These are phyloP conservation scores for Arachnopeziza araneosa DNA, from an alignment of 2,329 filamentous ascomycete species.

Conservation along the genomic window DNA sequence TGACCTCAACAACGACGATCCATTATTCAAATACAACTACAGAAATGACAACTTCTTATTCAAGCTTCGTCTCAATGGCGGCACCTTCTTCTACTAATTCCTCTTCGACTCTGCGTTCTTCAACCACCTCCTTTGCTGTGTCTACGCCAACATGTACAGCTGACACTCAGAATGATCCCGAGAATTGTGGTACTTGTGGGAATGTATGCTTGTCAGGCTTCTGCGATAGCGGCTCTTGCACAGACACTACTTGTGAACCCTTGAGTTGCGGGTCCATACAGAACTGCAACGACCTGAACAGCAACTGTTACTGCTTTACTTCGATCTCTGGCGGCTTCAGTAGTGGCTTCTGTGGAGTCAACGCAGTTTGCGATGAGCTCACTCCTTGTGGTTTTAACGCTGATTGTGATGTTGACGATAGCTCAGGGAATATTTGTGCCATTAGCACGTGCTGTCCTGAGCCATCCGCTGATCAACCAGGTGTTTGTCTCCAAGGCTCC, in stretches of 20 bases:
- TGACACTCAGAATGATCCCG: conserved; percentile 12
- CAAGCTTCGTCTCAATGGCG: not conserved
- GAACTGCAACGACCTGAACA: conserved; percentile 9
- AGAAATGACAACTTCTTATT: not conserved
- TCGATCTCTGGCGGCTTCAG: conserved; percentile 1
- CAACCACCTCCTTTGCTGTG: not conserved
- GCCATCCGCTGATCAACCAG: conserved; percentile 6
- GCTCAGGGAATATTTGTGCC: conserved; percentile 17
- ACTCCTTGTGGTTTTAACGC: conserved; percentile 14
- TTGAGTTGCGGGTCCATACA: conserved; percentile 15
- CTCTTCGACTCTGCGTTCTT: not conserved
- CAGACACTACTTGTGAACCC: conserved; percentile 2
- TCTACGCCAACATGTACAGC: conserved; percentile 14
- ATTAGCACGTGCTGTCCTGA: conserved; percentile 19
- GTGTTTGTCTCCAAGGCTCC: conserved; percentile 15
- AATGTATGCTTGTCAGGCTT: conserved; percentile 10
- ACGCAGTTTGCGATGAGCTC: conserved; percentile 15
- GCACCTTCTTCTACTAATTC: not conserved
- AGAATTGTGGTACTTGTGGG: conserved; percentile 17
- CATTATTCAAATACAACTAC: not conserved
- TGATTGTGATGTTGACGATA: conserved; percentile 11
- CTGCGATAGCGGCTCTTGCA: conserved; percentile 13
- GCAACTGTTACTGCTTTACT: conserved; percentile 21
- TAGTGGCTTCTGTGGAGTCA: conserved; percentile 20
- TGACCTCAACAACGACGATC: not conserved